Base-by-base conservation (phyloP, 1,284 basidiomycete species). In the Serendipita sp. region DNA sequence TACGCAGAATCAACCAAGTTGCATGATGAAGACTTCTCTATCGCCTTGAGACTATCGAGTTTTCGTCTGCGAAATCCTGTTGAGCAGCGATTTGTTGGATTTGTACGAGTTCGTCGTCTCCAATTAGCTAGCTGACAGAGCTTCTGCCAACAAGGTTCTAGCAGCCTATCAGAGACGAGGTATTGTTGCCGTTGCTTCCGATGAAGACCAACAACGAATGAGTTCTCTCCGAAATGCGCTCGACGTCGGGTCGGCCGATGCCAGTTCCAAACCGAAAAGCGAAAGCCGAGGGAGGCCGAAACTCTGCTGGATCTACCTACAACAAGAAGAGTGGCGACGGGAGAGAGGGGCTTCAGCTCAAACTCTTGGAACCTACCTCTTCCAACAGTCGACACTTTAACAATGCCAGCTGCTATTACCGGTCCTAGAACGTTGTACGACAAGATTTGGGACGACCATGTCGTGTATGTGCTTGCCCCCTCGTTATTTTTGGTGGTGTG, bases 401-500 rank as follows among this genome's bases (percentile, higher is more conserved):
- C 41, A 30, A 77, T 77, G 76, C 73, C 76, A 6, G 72, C 72
- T 41, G 69, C 76, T 32, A 72, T 71, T n/a, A 64, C 72, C 15
- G 66, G 69, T 17, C 89, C 91, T 13, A 83, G 89, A 67, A 95
- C 93, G 55, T 78, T 95, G 43, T 94, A 95, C 76, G 93, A 95
- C 76, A 95, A 95, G 78, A 91, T 96, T 68, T 96, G 91, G 84
- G 91, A 95, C 68, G 91, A 95, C 73, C 93, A 96, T 75, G 82
- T 94, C 70, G 87, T 96, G 88, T 90, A 69, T 67, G 85, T 76
- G 35, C 38, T 60, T 76, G 35, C 38, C 60, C 38, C 38, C 5
- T 41, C 38, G 5, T 13, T 13, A 26, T n/a, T 34, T 8, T 50
- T 61, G 13, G 29, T 17, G 2, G n/a, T 22, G 2, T 38, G 50